Evolutionary conservation across 176 grass and related monocot genomes (phyloP).

Genomic region (Paspalum notatum): DNA sequence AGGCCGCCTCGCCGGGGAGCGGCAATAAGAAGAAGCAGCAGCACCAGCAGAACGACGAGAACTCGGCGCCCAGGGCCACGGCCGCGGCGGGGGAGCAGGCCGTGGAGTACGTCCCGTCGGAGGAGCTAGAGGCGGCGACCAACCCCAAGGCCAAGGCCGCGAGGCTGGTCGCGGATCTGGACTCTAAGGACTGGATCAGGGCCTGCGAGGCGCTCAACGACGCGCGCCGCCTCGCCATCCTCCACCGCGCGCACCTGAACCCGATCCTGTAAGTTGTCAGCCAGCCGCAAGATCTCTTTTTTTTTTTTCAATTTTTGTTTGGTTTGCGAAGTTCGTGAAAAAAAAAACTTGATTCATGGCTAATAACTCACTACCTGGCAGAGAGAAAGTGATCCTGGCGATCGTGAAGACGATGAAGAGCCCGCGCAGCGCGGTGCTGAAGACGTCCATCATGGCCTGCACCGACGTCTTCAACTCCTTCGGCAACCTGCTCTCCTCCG

Average conservation of each 20-base stretch:
- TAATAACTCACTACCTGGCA: slow-evolving; percentile 31
- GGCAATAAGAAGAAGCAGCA: slow-evolving; percentile 27
- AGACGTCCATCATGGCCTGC: slow-evolving; percentile 92
- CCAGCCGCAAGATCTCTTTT: too few species aligned
- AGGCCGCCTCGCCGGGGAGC: background rate
- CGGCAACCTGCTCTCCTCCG: slow-evolving; percentile 53
- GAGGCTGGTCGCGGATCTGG: slow-evolving; percentile 61
- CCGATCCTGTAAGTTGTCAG: slow-evolving; percentile 64
- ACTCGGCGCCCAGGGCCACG: slow-evolving; percentile 40
- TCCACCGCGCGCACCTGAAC: slow-evolving; percentile 61
- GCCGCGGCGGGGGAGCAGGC: slow-evolving; percentile 50
- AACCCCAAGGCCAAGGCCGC: slow-evolving; percentile 60
- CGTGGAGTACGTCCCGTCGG: slow-evolving; percentile 74
- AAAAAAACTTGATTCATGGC: too few species aligned
- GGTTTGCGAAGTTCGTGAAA: background rate
- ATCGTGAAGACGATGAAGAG: slow-evolving; percentile 90
- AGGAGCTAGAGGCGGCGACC: slow-evolving; percentile 54
- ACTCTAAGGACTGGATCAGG: slow-evolving; percentile 85
- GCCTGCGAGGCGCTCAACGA: slow-evolving; percentile 84
- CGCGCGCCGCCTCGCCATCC: slow-evolving; percentile 67
- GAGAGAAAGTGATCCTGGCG: slow-evolving; percentile 65
- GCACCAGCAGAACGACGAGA: slow-evolving; percentile 57
- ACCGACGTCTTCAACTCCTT: slow-evolving; percentile 68
- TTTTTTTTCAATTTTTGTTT: background rate
- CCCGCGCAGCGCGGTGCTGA: slow-evolving; percentile 90